phyloP scores from a whole-genome alignment of 2,329 filamentous ascomycete genomes.

The Ascochyta lentis region DNA sequence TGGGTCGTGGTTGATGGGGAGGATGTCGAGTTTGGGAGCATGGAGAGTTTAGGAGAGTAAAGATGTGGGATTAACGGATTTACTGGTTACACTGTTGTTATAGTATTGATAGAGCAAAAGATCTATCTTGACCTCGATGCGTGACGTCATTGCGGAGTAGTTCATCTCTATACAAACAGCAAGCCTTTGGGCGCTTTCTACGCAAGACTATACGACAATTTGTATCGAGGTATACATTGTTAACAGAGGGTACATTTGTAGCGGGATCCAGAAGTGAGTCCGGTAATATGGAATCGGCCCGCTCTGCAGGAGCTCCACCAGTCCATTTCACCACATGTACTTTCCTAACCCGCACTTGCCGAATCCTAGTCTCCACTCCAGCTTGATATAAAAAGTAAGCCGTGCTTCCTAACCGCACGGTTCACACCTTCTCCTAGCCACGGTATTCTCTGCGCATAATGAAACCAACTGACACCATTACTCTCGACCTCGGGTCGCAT shows the following conservation, averaged over 20 bases:
- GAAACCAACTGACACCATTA: constrained; percentile 4
- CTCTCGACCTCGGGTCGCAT: constrained; percentile 9
- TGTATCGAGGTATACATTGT: too few relatives aligned
- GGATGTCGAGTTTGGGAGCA: too few relatives aligned
- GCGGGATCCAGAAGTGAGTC: constrained; percentile 3
- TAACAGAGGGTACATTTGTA: too few relatives aligned
- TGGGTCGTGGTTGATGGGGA: too few relatives aligned
- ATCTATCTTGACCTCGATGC: not conserved
- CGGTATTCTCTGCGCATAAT: not conserved
- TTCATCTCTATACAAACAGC: too few relatives aligned
- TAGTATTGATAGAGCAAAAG: not conserved
- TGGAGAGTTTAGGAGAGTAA: too few relatives aligned
- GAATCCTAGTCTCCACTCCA: not conserved
- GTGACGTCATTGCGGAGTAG: not conserved
- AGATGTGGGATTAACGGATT: too few relatives aligned
- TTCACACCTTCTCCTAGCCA: not conserved
- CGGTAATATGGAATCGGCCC: constrained; percentile 5
- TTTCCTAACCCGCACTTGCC: constrained; percentile 2
- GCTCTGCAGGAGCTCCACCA: constrained; percentile 1
- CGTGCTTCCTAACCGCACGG: not conserved
- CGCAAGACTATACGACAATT: not conserved
- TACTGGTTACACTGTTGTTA: too few relatives aligned
- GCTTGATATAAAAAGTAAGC: not conserved
- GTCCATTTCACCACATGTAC: not conserved
- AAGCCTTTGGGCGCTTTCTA: not conserved